phyloP scores from a whole-genome alignment of 2,329 filamentous ascomycete species.

The Fusarium xylarioides region DNA sequence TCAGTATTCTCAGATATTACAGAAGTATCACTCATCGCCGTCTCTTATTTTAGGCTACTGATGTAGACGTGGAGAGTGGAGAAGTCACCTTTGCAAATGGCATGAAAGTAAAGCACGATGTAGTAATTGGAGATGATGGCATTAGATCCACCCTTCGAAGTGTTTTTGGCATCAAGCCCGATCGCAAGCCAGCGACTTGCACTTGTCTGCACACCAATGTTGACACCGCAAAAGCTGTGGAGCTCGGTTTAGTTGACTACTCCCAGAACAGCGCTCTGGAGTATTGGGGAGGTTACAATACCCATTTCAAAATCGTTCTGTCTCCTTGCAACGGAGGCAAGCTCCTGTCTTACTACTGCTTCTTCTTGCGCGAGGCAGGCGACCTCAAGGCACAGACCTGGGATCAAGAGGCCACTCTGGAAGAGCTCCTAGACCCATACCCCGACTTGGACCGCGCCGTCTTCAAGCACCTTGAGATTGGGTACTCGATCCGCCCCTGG shows the following conservation, averaged over 20 bases:
- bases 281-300: background rate
- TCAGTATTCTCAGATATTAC: background rate
- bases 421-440: background rate
- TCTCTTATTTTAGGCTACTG: background rate
- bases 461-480: background rate
- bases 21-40: background rate
- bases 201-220: background rate
- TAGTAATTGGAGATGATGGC: background rate
- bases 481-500: background rate
- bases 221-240: background rate
- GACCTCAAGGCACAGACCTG: background rate
- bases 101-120: background rate
- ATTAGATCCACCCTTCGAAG: background rate
- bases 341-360: conserved; percentile 2
- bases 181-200: background rate
- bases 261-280: background rate
- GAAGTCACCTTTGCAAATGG: background rate
- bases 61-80: background rate
- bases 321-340: background rate
- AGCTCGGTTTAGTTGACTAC: background rate
- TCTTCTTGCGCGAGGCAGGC: background rate
- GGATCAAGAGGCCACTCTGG: background rate
- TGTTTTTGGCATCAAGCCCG: background rate
- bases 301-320: background rate
- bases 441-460: background rate